These are phyloP conservation scores for Aegilops umbellulata DNA, from an alignment of 176 grass and related monocot species.

Conservation along the genomic window DNA sequence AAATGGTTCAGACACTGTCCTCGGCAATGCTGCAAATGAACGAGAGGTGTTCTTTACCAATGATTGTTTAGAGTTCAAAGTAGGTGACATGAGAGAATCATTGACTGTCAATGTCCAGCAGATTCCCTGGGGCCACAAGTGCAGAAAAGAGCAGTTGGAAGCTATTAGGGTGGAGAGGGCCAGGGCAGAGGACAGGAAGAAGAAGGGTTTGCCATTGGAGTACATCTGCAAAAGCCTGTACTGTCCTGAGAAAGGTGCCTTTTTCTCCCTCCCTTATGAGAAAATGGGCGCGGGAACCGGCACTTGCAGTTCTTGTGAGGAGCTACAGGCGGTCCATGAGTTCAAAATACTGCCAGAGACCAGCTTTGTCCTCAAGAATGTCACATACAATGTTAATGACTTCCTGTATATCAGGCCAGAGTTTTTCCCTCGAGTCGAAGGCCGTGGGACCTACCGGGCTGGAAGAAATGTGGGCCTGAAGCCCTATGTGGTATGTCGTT, in stretches of 20 bases:
- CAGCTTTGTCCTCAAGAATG: conserved; percentile 49
- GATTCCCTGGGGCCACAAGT: conserved; percentile 43
- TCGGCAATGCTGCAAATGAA: conserved; percentile 72
- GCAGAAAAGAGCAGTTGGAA: conserved; percentile 52
- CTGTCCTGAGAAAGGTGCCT: conserved; percentile 56
- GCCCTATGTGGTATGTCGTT: conserved; percentile 56
- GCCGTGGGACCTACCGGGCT: conserved; percentile 45
- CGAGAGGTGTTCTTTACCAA: conserved; percentile 65
- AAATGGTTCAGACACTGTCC: conserved; percentile 49
- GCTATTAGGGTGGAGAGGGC: conserved; percentile 37
- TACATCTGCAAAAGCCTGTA: conserved; percentile 70
- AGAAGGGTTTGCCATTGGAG: conserved; percentile 51
- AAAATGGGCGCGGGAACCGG: conserved; percentile 58
- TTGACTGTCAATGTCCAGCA: conserved; percentile 45
- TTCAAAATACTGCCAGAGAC: conserved; percentile 47
- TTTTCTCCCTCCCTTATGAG: conserved; percentile 49
- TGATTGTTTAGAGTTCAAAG: conserved; percentile 54
- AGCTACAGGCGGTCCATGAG: conserved; percentile 24
- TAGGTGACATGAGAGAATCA: conserved; percentile 51
- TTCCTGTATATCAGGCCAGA: conserved; percentile 59
- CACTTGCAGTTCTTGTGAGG: conserved; percentile 53
- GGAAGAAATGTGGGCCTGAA: conserved; percentile 75
- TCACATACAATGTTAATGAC: conserved; percentile 50
- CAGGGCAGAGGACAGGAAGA: conserved; percentile 56
- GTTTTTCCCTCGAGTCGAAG: conserved; percentile 43